These are phyloP conservation scores for Candida argentea DNA, from an alignment of 805 yeast genomes.

Conservation along the genomic window DNA sequence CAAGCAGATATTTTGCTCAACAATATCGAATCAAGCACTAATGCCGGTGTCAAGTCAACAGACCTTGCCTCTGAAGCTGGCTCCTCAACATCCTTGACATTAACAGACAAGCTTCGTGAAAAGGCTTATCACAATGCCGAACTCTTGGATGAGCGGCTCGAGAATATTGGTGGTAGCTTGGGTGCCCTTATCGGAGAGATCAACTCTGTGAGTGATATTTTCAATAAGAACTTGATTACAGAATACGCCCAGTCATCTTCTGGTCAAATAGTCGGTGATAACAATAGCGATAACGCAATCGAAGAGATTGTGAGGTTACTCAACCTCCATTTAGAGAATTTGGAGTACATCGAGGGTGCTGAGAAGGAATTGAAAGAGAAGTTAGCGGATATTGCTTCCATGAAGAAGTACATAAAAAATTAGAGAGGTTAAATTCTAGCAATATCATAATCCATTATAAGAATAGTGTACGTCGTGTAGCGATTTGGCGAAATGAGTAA, in stretches of 20 bases:
- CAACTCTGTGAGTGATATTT: constrained; percentile 71
- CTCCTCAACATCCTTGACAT: constrained; percentile 24
- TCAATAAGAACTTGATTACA: constrained; percentile 49
- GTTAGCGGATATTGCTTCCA: constrained; percentile 32
- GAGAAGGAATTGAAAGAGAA: constrained; percentile 62
- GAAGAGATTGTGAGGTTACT: constrained; percentile 71
- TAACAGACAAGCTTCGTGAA: constrained; percentile 79
- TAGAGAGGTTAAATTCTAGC: no score
- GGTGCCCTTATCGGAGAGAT: constrained; percentile 70
- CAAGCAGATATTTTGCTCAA: constrained; percentile 48
- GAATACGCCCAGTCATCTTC: constrained; percentile 11
- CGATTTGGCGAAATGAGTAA: neutral
- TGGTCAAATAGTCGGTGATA: constrained; percentile 12
- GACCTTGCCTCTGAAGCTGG: constrained; percentile 10
- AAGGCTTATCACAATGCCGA: constrained; percentile 86
- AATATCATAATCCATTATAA: neutral
- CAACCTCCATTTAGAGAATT: constrained; percentile 81
- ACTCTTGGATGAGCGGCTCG: constrained; percentile 70
- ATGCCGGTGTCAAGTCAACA: constrained; percentile 14
- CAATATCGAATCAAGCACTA: constrained; percentile 29
- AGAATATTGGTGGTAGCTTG: constrained; percentile 65
- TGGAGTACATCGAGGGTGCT: constrained; percentile 75
- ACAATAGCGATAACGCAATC: constrained; percentile 31
- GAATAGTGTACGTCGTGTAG: neutral
- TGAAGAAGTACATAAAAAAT: no score